A percentile compares a stretch with the other conserved stretches of the same genome.
Conservation (phyloP, 192 early-diverging fungal species). For the Linnemannia zychae region DNA sequence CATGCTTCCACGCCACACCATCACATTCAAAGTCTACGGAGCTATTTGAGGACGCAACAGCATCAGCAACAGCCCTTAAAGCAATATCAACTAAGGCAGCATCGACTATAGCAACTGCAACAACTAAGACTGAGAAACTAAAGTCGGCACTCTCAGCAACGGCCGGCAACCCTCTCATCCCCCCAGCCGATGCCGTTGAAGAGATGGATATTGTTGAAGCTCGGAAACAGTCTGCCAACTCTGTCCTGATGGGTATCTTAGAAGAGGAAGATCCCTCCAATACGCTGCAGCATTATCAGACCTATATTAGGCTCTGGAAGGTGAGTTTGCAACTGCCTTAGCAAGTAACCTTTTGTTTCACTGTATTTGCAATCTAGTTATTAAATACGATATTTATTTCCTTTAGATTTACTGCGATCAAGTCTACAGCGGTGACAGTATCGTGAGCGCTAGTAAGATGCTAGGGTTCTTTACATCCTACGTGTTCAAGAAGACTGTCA, state of each 20-base stretch:
- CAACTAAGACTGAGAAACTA: background rate
- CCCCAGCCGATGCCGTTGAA: background rate
- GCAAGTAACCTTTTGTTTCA: background rate
- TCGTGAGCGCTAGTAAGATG: conserved; percentile 1
- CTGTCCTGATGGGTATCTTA: background rate
- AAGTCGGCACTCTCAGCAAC: background rate
- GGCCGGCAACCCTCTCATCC: background rate
- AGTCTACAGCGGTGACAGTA: conserved; percentile 10
- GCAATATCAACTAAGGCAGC: background rate
- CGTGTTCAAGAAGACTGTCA: conserved; percentile 7
- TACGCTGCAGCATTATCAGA: background rate
- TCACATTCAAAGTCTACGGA: background rate
- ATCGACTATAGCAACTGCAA: background rate
- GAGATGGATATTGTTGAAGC: background rate
- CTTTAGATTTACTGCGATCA: conserved; percentile 10
- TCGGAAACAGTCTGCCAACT: background rate
- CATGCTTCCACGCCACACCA: background rate
- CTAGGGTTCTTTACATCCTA: conserved; percentile 10
- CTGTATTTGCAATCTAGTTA: background rate
- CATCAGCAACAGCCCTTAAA: background rate
- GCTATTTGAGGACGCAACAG: background rate
- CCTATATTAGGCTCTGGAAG: conserved; percentile 3
- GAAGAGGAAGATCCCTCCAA: background rate
- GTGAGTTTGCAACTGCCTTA: background rate
- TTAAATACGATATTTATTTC: background rate